A percentile compares a stretch with the other conserved stretches of the same genome.
Evolutionary conservation across 2,329 filamentous ascomycete species (phyloP).

Genomic region (Hymenoscyphus scutula): DNA sequence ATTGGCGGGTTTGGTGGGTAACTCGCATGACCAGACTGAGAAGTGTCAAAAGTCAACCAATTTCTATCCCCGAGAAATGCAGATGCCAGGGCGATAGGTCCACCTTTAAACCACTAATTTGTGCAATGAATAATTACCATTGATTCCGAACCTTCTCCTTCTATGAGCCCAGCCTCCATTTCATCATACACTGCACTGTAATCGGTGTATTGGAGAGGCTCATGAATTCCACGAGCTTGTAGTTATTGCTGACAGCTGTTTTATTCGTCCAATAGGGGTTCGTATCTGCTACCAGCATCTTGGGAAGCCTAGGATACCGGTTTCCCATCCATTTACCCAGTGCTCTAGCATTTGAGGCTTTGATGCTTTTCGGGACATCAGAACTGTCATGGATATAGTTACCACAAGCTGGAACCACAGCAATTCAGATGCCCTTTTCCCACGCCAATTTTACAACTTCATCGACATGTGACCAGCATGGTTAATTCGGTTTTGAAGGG

Average conservation of each 20-base stretch:
- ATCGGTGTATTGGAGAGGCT: background rate
- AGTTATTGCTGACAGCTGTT: background rate
- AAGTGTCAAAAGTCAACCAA: background rate
- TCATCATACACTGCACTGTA: background rate
- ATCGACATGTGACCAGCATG: conserved; percentile 9
- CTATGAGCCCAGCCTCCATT: background rate
- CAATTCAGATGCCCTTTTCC: conserved; percentile 6
- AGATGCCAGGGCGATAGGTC: background rate
- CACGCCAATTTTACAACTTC: background rate
- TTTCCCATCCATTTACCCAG: background rate
- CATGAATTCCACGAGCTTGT: background rate
- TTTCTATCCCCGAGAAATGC: background rate
- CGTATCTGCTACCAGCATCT: conserved; percentile 8
- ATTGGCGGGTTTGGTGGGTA: background rate
- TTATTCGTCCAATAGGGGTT: conserved; percentile 11
- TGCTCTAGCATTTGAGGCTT: conserved; percentile 2
- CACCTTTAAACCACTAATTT: conserved; percentile 4
- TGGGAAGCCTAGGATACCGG: background rate
- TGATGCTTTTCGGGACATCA: background rate
- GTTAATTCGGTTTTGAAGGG: conserved; percentile 9
- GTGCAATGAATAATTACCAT: background rate
- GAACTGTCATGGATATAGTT: conserved; percentile 7
- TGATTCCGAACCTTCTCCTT: background rate
- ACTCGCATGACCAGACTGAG: conserved; percentile 1
- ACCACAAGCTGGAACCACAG: conserved; percentile 11